Percentiles rank a stretch among this genome's conserved stretches.
These are phyloP conservation scores for Diaporthe sp. DNA, from an alignment of 2,329 filamentous ascomycete genomes.

Conservation along the genomic window DNA sequence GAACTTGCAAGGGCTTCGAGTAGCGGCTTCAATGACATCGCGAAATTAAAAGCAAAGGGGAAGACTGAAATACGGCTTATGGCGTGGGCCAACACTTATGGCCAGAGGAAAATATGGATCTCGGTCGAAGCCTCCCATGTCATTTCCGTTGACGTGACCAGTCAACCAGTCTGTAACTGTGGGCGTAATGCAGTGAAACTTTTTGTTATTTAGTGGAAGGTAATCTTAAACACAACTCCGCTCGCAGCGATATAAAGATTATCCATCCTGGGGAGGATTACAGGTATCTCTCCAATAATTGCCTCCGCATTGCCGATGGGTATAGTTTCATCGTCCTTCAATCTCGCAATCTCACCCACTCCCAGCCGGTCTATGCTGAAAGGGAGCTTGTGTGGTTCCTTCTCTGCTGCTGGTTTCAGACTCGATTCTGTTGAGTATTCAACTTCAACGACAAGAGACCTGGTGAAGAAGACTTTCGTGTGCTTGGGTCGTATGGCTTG, in stretches of 20 bases:
- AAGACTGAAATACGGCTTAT: background rate
- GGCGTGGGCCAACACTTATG: no score
- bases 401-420: background rate
- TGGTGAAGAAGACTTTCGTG: background rate
- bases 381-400: background rate
- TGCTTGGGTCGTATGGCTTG: background rate
- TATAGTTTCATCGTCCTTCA: background rate
- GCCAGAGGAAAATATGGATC: no score
- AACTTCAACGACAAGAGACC: background rate
- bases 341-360: background rate
- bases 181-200: no score
- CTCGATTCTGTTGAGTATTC: background rate
- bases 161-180: background rate
- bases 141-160: background rate
- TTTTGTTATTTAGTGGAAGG: background rate
- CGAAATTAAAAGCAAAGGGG: background rate
- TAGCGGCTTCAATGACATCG: background rate
- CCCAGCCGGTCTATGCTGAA: background rate
- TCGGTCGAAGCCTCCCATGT: no score
- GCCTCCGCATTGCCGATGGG: background rate
- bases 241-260: background rate
- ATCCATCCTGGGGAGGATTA: background rate
- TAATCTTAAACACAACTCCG: background rate
- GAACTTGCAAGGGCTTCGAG: no score
- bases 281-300: background rate